Conservation (phyloP, 2,329 filamentous ascomycete species). For the Stromatinia cepivora region DNA sequence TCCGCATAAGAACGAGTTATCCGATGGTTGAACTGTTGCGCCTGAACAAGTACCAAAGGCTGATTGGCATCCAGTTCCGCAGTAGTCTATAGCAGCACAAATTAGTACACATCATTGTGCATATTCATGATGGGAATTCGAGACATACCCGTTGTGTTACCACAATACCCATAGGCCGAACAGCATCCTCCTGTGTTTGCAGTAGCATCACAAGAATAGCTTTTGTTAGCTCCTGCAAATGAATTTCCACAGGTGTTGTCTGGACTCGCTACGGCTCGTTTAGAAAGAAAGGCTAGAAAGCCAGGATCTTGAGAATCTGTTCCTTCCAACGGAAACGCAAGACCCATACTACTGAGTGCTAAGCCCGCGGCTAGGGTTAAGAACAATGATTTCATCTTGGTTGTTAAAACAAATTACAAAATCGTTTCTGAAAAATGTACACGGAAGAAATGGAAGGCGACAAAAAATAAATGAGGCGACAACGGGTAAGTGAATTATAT, state of each 20-base stretch:
- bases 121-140: not conserved
- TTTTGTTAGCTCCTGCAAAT: slow-evolving; percentile 24
- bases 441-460: not conserved
- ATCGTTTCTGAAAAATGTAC: not conserved
- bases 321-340: slow-evolving; percentile 16
- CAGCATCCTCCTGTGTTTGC: slow-evolving; percentile 37
- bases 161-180: slow-evolving; percentile 34
- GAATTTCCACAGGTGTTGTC: slow-evolving; percentile 32
- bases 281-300: slow-evolving; percentile 21
- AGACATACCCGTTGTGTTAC: slow-evolving; percentile 25
- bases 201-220: slow-evolving; percentile 34
- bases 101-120: not conserved
- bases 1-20: slow-evolving; percentile 12
- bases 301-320: slow-evolving; percentile 23
- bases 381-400: slow-evolving; percentile 21
- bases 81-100: slow-evolving; percentile 30
- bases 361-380: slow-evolving; percentile 21
- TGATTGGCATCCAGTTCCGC: slow-evolving; percentile 32
- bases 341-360: slow-evolving; percentile 17
- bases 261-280: slow-evolving; percentile 23
- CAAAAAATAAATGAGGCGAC: not conserved
- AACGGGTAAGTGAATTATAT: not conserved
- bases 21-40: slow-evolving; percentile 18
- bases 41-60: slow-evolving; percentile 22
- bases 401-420: slow-evolving; percentile 14